A percentile compares a stretch with the other conserved stretches of the same genome.
Evolutionary conservation across 1,284 basidiomycete genomes (phyloP).

Genomic region (Cerioporus squamosus): DNA sequence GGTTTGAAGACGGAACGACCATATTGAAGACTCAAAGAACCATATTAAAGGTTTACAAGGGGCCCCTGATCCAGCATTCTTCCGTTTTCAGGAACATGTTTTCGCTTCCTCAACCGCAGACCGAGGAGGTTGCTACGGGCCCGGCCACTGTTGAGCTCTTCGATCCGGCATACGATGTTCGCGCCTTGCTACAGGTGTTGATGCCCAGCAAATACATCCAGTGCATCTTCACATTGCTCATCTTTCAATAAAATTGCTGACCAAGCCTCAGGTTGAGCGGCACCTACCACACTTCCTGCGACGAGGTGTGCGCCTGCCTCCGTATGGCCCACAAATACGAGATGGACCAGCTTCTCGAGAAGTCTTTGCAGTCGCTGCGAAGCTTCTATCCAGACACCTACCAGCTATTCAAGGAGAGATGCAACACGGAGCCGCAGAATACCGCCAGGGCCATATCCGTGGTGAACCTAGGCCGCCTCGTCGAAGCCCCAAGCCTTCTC

Average conservation of each 20-base stretch:
- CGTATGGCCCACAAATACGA: slow-evolving; percentile 1
- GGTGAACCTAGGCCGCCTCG: slow-evolving; percentile 3
- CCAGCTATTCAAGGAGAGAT: no score
- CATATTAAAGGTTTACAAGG: slow-evolving; percentile 71
- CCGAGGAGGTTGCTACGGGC: background rate
- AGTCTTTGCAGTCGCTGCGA: background rate
- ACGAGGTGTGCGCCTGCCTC: background rate
- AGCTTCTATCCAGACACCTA: background rate
- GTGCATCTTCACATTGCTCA: background rate
- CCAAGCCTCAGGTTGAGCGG: no score
- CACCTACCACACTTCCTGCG: background rate
- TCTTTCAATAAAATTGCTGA: no score
- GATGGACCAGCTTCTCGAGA: background rate
- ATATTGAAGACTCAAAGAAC: slow-evolving; percentile 55
- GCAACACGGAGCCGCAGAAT: no score
- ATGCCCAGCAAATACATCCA: background rate
- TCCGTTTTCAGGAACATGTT: slow-evolving; percentile 56
- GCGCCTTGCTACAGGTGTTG: background rate
- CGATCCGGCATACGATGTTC: background rate
- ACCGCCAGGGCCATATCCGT: background rate
- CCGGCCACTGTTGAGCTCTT: background rate
- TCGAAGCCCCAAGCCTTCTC: background rate
- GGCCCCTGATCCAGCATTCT: slow-evolving; percentile 66
- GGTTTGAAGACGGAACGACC: slow-evolving; percentile 65
- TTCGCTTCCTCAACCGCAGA: background rate